Evolutionary conservation across 2,329 filamentous ascomycete species (phyloP).

Genomic region (Alternaria novae-zelandiae): DNA sequence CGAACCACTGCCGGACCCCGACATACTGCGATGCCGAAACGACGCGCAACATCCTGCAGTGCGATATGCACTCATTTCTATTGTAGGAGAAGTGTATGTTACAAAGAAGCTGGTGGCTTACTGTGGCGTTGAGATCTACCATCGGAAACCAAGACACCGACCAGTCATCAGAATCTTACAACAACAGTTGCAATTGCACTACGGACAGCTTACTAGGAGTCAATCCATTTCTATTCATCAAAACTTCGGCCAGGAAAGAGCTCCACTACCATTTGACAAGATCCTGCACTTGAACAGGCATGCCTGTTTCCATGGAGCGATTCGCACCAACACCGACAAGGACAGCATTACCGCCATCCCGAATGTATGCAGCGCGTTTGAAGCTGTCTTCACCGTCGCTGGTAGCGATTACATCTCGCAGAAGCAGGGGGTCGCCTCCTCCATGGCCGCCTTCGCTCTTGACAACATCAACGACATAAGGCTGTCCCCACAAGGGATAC

Average conservation of each 20-base stretch:
- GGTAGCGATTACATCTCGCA: slow-evolving; percentile 64
- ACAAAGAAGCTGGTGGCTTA: background rate
- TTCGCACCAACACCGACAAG: slow-evolving; percentile 67
- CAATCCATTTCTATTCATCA: background rate
- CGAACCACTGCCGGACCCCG: slow-evolving; percentile 1
- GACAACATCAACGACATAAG: slow-evolving; percentile 60
- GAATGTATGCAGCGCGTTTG: slow-evolving; percentile 63
- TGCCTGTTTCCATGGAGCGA: slow-evolving; percentile 62
- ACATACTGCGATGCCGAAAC: background rate
- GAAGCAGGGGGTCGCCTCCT: slow-evolving; percentile 63
- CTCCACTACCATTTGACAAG: slow-evolving; percentile 23
- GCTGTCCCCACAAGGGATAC: slow-evolving; percentile 63
- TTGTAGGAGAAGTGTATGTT: background rate
- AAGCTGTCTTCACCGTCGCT: slow-evolving; percentile 54
- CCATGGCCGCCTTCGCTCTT: slow-evolving; percentile 64
- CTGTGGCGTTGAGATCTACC: background rate
- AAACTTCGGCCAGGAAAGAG: background rate
- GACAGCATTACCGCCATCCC: slow-evolving; percentile 64
- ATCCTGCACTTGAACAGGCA: slow-evolving; percentile 64
- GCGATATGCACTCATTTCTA: background rate
- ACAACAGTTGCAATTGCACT: background rate
- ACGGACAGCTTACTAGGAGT: background rate
- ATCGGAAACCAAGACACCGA: background rate
- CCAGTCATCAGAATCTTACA: background rate
- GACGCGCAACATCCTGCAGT: background rate